Percentiles rank a stretch among this genome's conserved stretches.
phyloP scores from a whole-genome alignment of 2,329 filamentous ascomycete species.

The Lachnellula occidentalis region DNA sequence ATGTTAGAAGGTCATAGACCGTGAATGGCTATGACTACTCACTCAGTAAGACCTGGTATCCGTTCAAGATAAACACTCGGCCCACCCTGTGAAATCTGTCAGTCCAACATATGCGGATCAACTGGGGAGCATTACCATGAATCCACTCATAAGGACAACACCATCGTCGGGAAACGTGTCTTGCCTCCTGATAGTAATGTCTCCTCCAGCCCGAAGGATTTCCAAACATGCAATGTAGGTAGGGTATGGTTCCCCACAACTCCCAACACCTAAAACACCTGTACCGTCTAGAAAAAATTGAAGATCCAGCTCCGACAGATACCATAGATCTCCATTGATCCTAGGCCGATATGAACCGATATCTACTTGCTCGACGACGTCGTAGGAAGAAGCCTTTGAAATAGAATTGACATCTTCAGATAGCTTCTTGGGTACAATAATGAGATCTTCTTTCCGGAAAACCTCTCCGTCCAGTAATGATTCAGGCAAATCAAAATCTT shows the following conservation, averaged over 20 bases:
- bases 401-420: not conserved
- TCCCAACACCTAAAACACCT: conserved; percentile 57
- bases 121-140: conserved; percentile 20
- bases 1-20: not conserved
- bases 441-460: not conserved
- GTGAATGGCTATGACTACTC: not conserved
- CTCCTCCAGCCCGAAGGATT: conserved; percentile 22
- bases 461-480: not conserved
- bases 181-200: conserved; percentile 24
- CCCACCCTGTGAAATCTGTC: conserved; percentile 19
- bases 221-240: conserved; percentile 40
- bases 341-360: conserved; percentile 37
- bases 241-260: conserved; percentile 46
- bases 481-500: conserved; percentile 5
- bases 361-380: conserved; percentile 20
- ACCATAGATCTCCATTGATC: conserved; percentile 48
- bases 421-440: not conserved
- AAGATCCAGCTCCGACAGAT: conserved; percentile 52
- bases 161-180: conserved; percentile 27
- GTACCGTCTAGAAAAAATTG: conserved; percentile 52
- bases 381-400: conserved; percentile 24
- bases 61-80: conserved; percentile 29
- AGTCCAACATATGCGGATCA: not conserved
- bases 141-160: conserved; percentile 24
- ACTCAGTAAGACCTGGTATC: conserved; percentile 28